These are phyloP conservation scores for Thermothielavioides terrestris DNA, from an alignment of 495 filamentous ascomycete genomes.

Conservation along the genomic window DNA sequence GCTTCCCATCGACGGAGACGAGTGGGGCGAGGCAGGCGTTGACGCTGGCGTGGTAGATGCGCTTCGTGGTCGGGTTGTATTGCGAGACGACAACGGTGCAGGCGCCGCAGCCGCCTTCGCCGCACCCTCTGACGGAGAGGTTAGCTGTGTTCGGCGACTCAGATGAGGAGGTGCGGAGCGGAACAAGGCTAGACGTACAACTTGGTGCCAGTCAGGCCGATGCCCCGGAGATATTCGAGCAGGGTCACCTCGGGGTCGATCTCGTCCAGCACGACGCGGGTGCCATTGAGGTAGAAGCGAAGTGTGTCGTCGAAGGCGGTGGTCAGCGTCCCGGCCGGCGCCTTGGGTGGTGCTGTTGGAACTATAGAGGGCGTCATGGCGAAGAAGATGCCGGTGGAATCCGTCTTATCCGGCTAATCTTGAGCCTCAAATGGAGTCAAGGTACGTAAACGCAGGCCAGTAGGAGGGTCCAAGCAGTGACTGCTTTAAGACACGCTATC, in stretches of 20 bases:
- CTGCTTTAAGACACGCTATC: no score
- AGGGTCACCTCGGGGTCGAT: slow-evolving; percentile 88
- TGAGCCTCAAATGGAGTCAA: no score
- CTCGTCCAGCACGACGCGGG: slow-evolving; percentile 74
- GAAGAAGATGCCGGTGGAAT: neutral
- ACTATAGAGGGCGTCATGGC: slow-evolving; percentile 43
- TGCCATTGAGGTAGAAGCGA: slow-evolving; percentile 90
- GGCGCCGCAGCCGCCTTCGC: slow-evolving; percentile 92
- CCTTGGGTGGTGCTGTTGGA: slow-evolving; percentile 29
- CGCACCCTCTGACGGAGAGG: slow-evolving; percentile 57
- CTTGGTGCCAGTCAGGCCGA: slow-evolving; percentile 73
- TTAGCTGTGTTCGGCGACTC: slow-evolving; percentile 17
- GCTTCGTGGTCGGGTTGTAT: slow-evolving; percentile 80
- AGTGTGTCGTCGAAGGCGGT: slow-evolving; percentile 46
- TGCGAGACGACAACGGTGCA: slow-evolving; percentile 95
- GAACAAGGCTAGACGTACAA: slow-evolving; percentile 29
- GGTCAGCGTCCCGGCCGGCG: slow-evolving; percentile 23
- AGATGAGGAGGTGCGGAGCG: slow-evolving; percentile 8
- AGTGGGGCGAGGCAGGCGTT: slow-evolving; percentile 93
- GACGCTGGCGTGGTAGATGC: slow-evolving; percentile 84
- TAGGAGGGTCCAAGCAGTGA: no score
- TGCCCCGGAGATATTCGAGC: slow-evolving; percentile 82
- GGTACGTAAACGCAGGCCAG: no score
- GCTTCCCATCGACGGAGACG: slow-evolving; percentile 89
- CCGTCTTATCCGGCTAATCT: no score